Evolutionary conservation across 2,329 filamentous ascomycete genomes (phyloP), one percentile per base, ranked within the genome.

Genomic region (Penicillium glabrum): DNA sequence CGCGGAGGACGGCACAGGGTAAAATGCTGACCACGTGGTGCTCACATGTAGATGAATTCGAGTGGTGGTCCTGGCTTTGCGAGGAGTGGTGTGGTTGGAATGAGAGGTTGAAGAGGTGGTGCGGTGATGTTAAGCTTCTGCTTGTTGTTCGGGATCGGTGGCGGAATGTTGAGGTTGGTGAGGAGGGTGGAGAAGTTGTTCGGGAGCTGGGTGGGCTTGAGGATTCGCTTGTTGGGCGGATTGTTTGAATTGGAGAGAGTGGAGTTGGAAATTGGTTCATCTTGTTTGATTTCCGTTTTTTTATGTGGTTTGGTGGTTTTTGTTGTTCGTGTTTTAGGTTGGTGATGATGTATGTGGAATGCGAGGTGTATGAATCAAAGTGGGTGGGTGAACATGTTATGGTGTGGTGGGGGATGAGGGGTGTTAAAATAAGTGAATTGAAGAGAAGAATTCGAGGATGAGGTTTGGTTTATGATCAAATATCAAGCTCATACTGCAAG

Each of bases 231-330:
- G 56, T 37, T 54, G 59, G 60, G 52, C 35, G 61, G 56, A 52
- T 59, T 61, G 61, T 73, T 41, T 71, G 71, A 57, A 75, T 61
- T 37, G 68, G 66, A 47, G 71, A 67, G 51, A 66, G 65, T 48
- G 69, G 68, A 5, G 61, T 55, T 13, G 64, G 50, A 27, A 60
- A 43, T 46, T 66, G 57, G 51, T 65, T 61, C 68, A 69, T 69
- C 10, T 41, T 41, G n/a, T 54, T 37, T 50, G 35, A 29, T 44
- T 35, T 44, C n/a, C 1, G 5, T 47, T 14, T n/a, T n/a, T 19
- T 19, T 31, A 24, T 13, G n/a, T 6, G 27, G 6, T n/a, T 53
- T 31, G 13, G 5, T 33, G 10, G 31, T 46, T 54, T 50, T 29
- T 29, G 43, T 19, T 23, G 27, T 57, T 51, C 24, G 19, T 44